Conservation (phyloP, 257 asterid genomes). For the Petunia secreta region DNA sequence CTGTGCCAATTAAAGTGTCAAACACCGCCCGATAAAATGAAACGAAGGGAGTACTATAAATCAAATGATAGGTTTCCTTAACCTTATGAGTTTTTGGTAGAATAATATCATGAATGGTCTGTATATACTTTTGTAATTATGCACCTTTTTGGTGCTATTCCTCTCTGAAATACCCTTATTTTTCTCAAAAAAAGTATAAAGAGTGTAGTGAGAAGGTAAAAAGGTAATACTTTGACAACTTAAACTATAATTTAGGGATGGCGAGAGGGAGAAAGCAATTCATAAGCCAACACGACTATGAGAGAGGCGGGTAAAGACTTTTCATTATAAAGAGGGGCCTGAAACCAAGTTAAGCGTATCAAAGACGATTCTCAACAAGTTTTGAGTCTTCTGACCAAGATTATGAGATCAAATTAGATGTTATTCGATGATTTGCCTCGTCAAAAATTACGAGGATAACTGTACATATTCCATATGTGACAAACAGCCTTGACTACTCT, state of each 20-base stretch:
- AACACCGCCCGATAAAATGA: background rate
- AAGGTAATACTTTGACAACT: background rate
- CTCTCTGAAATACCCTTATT: background rate
- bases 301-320: background rate
- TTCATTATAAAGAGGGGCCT: background rate
- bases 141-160: background rate
- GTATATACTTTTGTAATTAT: background rate
- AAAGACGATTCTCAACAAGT: background rate
- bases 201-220: background rate
- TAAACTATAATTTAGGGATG: background rate
- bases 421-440: background rate
- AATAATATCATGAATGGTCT: background rate
- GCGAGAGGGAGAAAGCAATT: background rate
- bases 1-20: background rate
- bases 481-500: background rate
- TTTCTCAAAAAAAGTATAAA: background rate
- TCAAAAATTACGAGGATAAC: too few species aligned
- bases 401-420: background rate
- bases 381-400: background rate
- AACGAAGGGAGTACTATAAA: background rate
- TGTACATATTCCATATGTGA: background rate
- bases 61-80: background rate
- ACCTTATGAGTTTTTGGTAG: background rate
- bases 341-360: background rate
- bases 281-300: too few species aligned